A percentile compares a stretch with the other conserved stretches of the same genome.
Conservation (phyloP, 2,329 filamentous ascomycete species). For the Lanzia echinophila region DNA sequence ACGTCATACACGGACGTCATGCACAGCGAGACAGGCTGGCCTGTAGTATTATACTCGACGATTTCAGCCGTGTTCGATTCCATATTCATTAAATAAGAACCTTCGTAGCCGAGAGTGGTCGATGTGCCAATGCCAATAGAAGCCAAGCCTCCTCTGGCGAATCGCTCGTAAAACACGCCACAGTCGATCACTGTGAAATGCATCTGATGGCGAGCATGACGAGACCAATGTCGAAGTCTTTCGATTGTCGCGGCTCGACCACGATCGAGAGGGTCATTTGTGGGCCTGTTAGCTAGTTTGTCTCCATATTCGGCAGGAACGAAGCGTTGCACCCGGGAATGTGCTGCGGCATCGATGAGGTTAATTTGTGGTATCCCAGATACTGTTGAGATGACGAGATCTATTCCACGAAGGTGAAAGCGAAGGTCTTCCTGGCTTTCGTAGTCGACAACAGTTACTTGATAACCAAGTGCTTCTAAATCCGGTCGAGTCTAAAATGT, state of each 20-base stretch:
- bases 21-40: slow-evolving; percentile 49
- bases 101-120: slow-evolving; percentile 47
- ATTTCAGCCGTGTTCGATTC: slow-evolving; percentile 51
- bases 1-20: slow-evolving; percentile 66
- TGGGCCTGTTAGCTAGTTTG: slow-evolving; percentile 45
- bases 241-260: slow-evolving; percentile 50
- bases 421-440: slow-evolving; percentile 48
- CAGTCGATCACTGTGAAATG: slow-evolving; percentile 66
- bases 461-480: slow-evolving; percentile 41
- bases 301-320: slow-evolving; percentile 74
- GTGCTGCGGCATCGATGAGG: slow-evolving; percentile 64
- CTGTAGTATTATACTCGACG: slow-evolving; percentile 46
- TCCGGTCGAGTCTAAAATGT: slow-evolving; percentile 31
- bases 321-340: slow-evolving; percentile 59
- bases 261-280: slow-evolving; percentile 54
- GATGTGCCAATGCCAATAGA: slow-evolving; percentile 51
- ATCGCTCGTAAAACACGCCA: slow-evolving; percentile 70
- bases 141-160: slow-evolving; percentile 59
- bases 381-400: slow-evolving; percentile 70
- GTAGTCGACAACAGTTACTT: slow-evolving; percentile 66
- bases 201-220: slow-evolving; percentile 44
- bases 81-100: slow-evolving; percentile 61
- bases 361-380: slow-evolving; percentile 59
- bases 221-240: slow-evolving; percentile 47
- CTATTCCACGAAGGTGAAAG: slow-evolving; percentile 63